Base-by-base conservation (phyloP, 331 rosid species). In the Arachis monticola region DNA sequence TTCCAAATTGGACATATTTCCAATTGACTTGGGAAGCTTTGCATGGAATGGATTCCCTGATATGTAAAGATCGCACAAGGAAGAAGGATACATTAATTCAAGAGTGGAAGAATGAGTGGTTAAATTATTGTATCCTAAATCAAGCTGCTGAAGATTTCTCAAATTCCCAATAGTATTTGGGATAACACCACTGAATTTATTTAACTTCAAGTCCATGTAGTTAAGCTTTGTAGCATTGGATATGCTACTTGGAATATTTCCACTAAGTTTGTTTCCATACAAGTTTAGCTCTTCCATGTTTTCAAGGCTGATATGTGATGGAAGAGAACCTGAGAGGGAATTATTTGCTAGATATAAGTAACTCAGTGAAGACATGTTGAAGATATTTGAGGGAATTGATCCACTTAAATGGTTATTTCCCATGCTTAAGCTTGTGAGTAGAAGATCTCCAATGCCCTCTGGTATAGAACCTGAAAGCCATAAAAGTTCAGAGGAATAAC, bases 281-380 rank as follows among this genome's bases (percentile, higher is more conserved):
- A 79, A 44, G 8, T 9, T 0, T 3, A 74, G 35, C 51, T 22
- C 27, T 8, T 60, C 41, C 27, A 79, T 8, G 11, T 67, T 10
- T 64, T 59, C 59, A 35, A 66, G 71, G 38, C 71, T 55, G 0
- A 73, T 51, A 45, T 73, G 45, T 42, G 32, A 60, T 79, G 83
- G 83, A 46, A 79, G 71, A 79, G 17, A 2, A 9, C 83, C 74
- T 22, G 75, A 60, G 65, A 79, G 38, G 30, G 76, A 67, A 42
- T 67, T 79, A 2, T 3, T 0, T 42, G 6, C 32, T 5, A 79
- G 74, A 27, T 0, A 8, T 27, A 80, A 8, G 4, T 1, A 10
- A 3, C 38, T 70, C 56, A 81, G 55, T 12, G 74, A 30, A 27
- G 84, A 62, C 5, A 70, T 71, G 77, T 78, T 78, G 46, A 78